Evolutionary conservation across 352 stramenopile genomes (phyloP), one percentile per base, ranked within the genome.

Genomic region (Phytophthora ohioensis): DNA sequence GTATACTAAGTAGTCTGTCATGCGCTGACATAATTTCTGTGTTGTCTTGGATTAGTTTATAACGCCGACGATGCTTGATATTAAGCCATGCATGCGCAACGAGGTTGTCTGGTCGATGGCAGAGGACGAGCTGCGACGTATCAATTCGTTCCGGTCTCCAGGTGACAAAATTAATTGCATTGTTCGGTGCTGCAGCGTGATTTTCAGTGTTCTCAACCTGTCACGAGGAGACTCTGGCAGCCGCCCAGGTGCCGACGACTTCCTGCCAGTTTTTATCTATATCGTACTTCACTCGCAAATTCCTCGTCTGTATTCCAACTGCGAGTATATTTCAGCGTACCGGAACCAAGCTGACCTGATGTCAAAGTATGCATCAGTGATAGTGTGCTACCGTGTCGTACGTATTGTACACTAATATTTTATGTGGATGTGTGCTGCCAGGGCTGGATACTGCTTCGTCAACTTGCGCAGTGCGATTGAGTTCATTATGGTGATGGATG

Each of bases 251-350:
- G 85, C 91, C 2, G 93, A 98, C 63, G 93, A 98, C 41, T 98
- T 98, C 53, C 75, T 98, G 12, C 93, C 93, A 13, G 84, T 97
- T 32, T 97, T 98, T 68, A 98, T 98, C 64, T 97, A 96, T 78
- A 93, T 98, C 41, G 91, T 98, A 21, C 74, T 98, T 15, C 89
- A 96, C 60, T 94, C 92, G 32, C 84, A 93, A 57, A 94, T 97
- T 59, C 88, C 91, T n/a, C 76, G 83, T 9, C 78, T 97, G 11
- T 69, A 90, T 45, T 97, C 91, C 11, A 98, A 97, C 64, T 96
- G 91, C 67, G 91, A 97, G 73, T 98, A 97, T 72, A 97, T 98
- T 69, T 78, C 92, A 32, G 79, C 82, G 10, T 98, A 94, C 70
- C 83, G 89, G 21, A 97, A 97, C 67, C 84, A 91, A 17, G 85